Evolutionary conservation across 2,329 filamentous ascomycete genomes (phyloP).

Genomic region (Colletotrichum camelliae): DNA sequence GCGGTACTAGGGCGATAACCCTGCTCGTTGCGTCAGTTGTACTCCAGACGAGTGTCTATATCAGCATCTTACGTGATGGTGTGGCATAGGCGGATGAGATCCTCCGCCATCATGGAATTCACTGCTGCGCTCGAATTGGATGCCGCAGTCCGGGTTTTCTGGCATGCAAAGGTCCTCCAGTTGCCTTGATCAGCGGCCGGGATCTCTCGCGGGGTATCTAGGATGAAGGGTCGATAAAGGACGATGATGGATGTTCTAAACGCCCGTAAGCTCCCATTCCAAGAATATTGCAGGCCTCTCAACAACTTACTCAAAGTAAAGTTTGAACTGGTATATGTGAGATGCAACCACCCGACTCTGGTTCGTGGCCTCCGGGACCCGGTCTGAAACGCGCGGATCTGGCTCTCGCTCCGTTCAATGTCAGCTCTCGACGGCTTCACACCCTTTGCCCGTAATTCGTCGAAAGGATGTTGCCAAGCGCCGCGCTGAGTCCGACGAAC

Average conservation of each 20-base stretch:
- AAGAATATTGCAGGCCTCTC: no score
- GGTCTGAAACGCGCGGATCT: not conserved
- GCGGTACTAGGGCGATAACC: constrained; percentile 5
- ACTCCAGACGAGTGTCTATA: not conserved
- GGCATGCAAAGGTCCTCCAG: constrained; percentile 9
- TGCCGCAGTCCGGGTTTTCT: constrained; percentile 9
- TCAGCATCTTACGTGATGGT: not conserved
- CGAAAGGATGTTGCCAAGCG: not conserved
- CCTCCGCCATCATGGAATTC: constrained; percentile 12
- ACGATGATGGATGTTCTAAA: constrained; percentile 2
- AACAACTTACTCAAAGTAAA: constrained; percentile 5
- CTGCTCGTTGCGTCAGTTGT: not conserved
- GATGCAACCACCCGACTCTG: constrained; percentile 1
- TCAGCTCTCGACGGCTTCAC: not conserved
- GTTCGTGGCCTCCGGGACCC: not conserved
- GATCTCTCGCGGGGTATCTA: constrained; percentile 6
- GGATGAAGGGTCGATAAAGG: constrained; percentile 14
- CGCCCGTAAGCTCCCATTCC: accelerated
- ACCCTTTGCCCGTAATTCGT: not conserved
- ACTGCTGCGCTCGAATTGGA: constrained; percentile 1
- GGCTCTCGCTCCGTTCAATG: constrained; percentile 1
- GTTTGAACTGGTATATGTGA: constrained; percentile 7
- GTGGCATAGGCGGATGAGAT: constrained; percentile 3
- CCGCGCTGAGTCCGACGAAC: not conserved
- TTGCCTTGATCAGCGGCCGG: not conserved